Evolutionary conservation across 2,329 filamentous ascomycete species (phyloP), one percentile per base, ranked within the genome.

Genomic region (Davidsoniella virescens): DNA sequence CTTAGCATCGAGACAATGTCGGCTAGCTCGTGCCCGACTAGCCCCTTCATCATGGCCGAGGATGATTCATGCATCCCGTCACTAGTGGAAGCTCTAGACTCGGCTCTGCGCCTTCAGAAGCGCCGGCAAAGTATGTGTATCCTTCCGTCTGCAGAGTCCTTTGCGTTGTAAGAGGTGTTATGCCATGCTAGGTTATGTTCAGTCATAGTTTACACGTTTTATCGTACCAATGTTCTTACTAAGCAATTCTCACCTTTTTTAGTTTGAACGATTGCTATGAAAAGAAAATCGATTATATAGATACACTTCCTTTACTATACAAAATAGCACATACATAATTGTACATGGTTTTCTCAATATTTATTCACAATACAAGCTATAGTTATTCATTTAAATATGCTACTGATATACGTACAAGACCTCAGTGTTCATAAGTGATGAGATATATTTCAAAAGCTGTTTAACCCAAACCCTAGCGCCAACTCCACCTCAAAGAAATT

Each of bases 401-500:
- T n/a, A 1, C 18, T 16, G 2, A 5, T 9, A 16, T 41, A 14
- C 5, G 8, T 41, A 16, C 42, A 29, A 44, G 3, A 26, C 5
- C 23, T 44, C 12, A 33, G 29, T 36, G 6, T 33, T 9, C 23
- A 37, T 20, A 2, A 16, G 10, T 23, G 26, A 5, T 33, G 7
- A 33, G 3, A 12, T 33, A 33, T 17, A 43, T 43, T 20, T 20
- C 25, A 25, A 17, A 17, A 20, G 18, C 25, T 12, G 23, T 7
- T 20, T 20, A 20, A 43, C 16, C 18, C 18, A 43, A 20, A 41
- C 20, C 16, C 20, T 41, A 17, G 25, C 40, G 9, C 17, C 14
- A 7, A 43, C 18, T 7, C 17, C 40, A 17, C 14, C 25, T 40
- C 42, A 79, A 44, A 73, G 74, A 66, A 93, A 93, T 65, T 93